Percentiles rank a stretch among this genome's conserved stretches.
Evolutionary conservation across 1,284 basidiomycete genomes (phyloP).

Genomic region (Moniliophthora roreri): DNA sequence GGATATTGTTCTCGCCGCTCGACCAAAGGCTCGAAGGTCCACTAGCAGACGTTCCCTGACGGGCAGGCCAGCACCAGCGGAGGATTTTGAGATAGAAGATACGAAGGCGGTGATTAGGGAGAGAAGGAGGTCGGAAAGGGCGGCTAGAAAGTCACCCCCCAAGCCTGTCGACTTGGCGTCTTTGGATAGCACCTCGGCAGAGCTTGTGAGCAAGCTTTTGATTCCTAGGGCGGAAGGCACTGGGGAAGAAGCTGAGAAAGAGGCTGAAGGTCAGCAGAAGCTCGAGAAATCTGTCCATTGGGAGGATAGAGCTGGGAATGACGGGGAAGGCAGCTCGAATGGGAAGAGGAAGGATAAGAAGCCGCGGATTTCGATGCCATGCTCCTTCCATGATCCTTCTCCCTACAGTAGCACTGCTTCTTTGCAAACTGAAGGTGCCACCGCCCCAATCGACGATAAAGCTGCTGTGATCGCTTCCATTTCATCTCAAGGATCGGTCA

Average conservation of each 20-base stretch:
- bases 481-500: constrained; percentile 2
- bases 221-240: constrained; percentile 28
- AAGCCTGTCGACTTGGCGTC: constrained; percentile 34
- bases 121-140: constrained; percentile 7
- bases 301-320: constrained; percentile 21
- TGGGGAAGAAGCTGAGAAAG: constrained; percentile 16
- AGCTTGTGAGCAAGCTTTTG: constrained; percentile 34
- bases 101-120: constrained; percentile 12
- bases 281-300: constrained; percentile 30
- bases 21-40: constrained; percentile 1
- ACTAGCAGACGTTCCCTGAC: constrained; percentile 9
- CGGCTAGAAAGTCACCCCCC: constrained; percentile 13
- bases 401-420: constrained; percentile 37
- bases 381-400: constrained; percentile 48
- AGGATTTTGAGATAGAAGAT: constrained; percentile 9
- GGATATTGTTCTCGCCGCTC: background rate
- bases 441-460: background rate
- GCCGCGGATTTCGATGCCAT: constrained; percentile 45
- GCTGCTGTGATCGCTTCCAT: constrained; percentile 12
- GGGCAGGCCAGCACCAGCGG: background rate
- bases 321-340: constrained; percentile 14
- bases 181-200: constrained; percentile 35
- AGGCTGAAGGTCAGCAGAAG: constrained; percentile 13
- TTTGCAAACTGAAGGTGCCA: constrained; percentile 18
- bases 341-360: constrained; percentile 9